Evolutionary conservation across 331 rosid genomes (phyloP), one percentile per base, ranked within the genome.

Genomic region (Malus hybrid): DNA sequence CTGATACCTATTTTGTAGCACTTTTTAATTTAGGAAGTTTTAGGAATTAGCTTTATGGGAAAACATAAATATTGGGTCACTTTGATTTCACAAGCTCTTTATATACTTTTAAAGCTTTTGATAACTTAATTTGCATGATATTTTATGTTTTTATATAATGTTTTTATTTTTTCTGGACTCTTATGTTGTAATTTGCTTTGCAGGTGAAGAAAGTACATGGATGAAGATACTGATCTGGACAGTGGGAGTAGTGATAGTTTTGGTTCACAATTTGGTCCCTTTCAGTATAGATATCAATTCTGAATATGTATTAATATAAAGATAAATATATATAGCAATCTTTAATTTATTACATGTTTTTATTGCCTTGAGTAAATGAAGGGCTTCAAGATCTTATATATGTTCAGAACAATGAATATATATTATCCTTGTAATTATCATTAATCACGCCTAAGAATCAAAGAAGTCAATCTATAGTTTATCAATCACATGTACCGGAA

Each of bases 151-250:
- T 10, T 42, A 39, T 39, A 3, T 56, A 9, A 24, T 20, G 5
- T 34, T 50, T 52, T 19, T 14, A 1, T 36, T 42, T 6, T 10
- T 52, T 26, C 58, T 70, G 44, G 5, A 34, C 24, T 50, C 4
- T 16, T 18, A 39, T 52, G 72, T 71, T 28, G 26, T 24, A 32
- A 20, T 73, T 42, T 67, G 15, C 42, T 44, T 28, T 75, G 82
- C 87, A 91, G 97, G 88, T 58, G 65, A 84, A 87, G 81, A 81
- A 85, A 65, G 70, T 86, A 50, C 86, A 68, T 72, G 89, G 84
- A 75, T 87, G 88, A 91, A 66, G 75, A 82, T 58, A 36, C 26
- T 67, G 7, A 50, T 22, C 57, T 33, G 7, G 57, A 42, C 58
- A 66, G 70, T 16, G 34, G 6, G 42, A 68, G 75, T 6, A 58